Base-by-base conservation (phyloP, 768 basidiomycete genomes). In the Pleurotus tuoliensis region DNA sequence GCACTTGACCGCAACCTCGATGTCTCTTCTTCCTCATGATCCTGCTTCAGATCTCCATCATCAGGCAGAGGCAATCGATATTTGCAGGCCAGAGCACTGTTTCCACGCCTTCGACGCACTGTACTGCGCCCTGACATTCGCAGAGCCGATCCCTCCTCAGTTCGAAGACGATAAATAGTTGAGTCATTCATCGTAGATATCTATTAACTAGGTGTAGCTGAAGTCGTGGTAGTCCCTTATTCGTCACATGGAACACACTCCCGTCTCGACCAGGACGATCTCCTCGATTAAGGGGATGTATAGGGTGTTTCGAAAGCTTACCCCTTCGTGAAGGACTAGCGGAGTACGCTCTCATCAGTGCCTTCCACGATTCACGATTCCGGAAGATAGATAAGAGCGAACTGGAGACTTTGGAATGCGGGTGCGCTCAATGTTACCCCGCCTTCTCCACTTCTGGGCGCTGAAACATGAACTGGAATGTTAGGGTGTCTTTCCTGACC, bases 181-280 rank as follows among this genome's bases (percentile, higher is more conserved):
- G 65, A 87, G 75, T 45, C 16, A 41, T 55, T 47, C 25, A 52
- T 44, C 59, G 44, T 51, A 39, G 24, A 57, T 41, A 15, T 7
- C 24, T 7, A 24, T 18, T 13, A 15, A 47, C 9, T 15, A 25
- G 9, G 7, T 47, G 15, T 30, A 49, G 40, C 16, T 56, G 20
- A 40, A 20, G 38, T 13, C 44, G 30, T 48, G 37, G 44, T 60
- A 94, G 93, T 71, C 94, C 95, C 11, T 77, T 99, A 55, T 99
- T 99, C 71, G 93, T 98, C 30, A 98, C 96, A 5, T 99, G 95
- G 95, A 94, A 93, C 71, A 87, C 83, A 45, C 81, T 80, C 58
- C 77, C 82, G 30, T 78, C 77, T 56, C 83, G 82, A 56, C 73
- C 82, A 16, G 84, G 83, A 30, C 80, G 82, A 57, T 68, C 81